phyloP scores from a whole-genome alignment of 2,329 filamentous ascomycete genomes.

The Botrytis porri region DNA sequence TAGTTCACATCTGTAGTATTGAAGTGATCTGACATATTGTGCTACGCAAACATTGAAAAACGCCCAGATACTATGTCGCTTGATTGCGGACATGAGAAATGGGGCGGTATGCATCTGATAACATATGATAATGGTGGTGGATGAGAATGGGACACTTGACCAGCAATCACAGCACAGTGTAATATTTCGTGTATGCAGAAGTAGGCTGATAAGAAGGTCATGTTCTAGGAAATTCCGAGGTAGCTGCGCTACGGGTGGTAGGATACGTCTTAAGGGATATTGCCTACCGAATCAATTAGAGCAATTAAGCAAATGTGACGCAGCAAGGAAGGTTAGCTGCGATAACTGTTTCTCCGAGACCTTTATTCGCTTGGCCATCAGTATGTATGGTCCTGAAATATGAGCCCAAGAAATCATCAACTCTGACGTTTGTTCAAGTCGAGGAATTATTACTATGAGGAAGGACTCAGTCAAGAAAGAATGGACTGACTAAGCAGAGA shows the following conservation, averaged over 20 bases:
- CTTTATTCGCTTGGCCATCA: neutral
- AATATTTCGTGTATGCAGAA: conserved; percentile 4
- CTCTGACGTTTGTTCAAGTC: conserved; percentile 2
- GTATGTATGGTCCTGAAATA: neutral
- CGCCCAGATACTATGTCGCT: neutral
- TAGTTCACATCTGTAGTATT: neutral
- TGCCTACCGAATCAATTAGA: neutral
- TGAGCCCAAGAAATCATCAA: neutral
- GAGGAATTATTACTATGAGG: neutral
- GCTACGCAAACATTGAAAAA: conserved; percentile 6
- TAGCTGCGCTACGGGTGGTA: neutral
- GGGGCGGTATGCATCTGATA: neutral
- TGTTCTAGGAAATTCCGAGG: neutral
- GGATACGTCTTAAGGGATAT: neutral
- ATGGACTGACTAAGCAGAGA: neutral
- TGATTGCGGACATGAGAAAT: neutral
- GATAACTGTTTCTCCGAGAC: neutral
- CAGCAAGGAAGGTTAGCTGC: neutral
- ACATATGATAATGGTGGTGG: neutral
- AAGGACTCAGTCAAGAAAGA: neutral
- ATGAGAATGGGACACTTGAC: conserved; percentile 9
- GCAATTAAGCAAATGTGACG: neutral
- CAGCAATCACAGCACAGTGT: neutral
- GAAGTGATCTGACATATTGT: neutral
- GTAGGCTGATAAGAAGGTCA: neutral